phyloP scores from a whole-genome alignment of 805 yeast genomes.

The Allodekkera sacchari region DNA sequence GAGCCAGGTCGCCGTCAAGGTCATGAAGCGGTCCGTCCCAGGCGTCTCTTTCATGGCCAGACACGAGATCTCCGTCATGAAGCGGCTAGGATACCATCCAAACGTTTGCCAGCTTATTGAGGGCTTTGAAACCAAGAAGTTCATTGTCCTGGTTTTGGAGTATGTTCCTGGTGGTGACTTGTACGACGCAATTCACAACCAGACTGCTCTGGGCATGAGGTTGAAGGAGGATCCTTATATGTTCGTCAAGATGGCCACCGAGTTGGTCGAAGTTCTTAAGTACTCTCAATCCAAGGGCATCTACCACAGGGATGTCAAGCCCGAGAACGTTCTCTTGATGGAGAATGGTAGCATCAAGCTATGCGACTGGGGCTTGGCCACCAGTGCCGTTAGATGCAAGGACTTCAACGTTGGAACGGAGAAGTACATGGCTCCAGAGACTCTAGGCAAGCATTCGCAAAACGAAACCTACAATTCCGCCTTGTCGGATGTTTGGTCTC shows the following conservation, averaged over 20 bases:
- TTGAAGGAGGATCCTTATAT: conserved; percentile 18
- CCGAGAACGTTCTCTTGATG: conserved; percentile 57
- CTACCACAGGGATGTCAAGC: conserved; percentile 67
- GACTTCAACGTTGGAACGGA: conserved; percentile 47
- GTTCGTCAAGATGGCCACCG: conserved; percentile 31
- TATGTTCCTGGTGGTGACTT: conserved; percentile 61
- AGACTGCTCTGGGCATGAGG: conserved; percentile 17
- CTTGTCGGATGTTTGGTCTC: conserved; percentile 47
- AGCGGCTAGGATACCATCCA: conserved; percentile 34
- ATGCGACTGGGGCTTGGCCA: conserved; percentile 71
- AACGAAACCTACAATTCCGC: conserved; percentile 30
- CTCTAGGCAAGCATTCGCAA: conserved; percentile 11
- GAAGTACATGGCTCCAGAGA: conserved; percentile 53
- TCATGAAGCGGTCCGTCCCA: conserved; percentile 37
- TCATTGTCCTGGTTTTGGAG: conserved; percentile 53
- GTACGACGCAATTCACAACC: conserved; percentile 43
- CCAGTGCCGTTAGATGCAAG: conserved; percentile 22
- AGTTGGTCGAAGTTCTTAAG: conserved; percentile 42
- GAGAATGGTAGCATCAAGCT: conserved; percentile 46
- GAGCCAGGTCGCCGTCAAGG: conserved; percentile 43
- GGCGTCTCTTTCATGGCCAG: conserved; percentile 39
- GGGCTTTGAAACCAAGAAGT: conserved; percentile 44
- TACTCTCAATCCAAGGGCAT: conserved; percentile 51
- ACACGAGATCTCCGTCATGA: conserved; percentile 43
- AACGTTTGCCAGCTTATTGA: conserved; percentile 54